A percentile compares a stretch with the other conserved stretches of the same genome.
These are phyloP conservation scores for Colletotrichum tamarilloi DNA, from an alignment of 2,329 filamentous ascomycete genomes.

Conservation along the genomic window DNA sequence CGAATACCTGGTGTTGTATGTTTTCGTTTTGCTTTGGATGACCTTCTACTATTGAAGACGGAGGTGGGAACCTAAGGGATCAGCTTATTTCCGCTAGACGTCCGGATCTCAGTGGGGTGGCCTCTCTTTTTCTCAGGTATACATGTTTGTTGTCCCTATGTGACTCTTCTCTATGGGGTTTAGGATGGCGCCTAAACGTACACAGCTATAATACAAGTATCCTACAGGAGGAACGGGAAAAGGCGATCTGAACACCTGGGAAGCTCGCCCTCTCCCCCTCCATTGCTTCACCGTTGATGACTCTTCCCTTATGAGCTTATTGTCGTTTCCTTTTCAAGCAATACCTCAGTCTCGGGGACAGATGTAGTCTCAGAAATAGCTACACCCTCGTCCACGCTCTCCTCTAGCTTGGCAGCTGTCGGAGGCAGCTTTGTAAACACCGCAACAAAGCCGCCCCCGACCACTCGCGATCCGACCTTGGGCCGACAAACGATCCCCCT, in stretches of 20 bases:
- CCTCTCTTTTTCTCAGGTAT: background rate
- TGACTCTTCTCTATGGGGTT: background rate
- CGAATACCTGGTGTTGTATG: background rate
- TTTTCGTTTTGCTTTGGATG: background rate
- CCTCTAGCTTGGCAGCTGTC: background rate
- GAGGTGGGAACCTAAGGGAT: background rate
- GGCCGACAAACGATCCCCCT: constrained; percentile 53
- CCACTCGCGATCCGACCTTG: constrained; percentile 52
- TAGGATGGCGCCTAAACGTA: background rate
- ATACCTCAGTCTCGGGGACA: background rate
- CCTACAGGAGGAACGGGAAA: background rate
- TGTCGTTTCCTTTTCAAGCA: background rate
- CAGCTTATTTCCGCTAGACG: background rate
- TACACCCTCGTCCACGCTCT: background rate
- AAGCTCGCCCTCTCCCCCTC: background rate
- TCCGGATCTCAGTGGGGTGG: background rate
- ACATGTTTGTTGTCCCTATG: background rate
- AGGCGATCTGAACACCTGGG: background rate
- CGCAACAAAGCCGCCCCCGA: constrained; percentile 54
- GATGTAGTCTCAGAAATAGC: background rate
- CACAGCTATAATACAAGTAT: background rate
- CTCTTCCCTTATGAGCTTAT: background rate
- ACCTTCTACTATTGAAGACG: too few species aligned
- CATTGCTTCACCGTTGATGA: too few species aligned
- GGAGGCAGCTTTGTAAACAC: constrained; percentile 40